These are phyloP conservation scores for Serendipita indica DNA, from an alignment of 768 basidiomycete species.

Conservation along the genomic window DNA sequence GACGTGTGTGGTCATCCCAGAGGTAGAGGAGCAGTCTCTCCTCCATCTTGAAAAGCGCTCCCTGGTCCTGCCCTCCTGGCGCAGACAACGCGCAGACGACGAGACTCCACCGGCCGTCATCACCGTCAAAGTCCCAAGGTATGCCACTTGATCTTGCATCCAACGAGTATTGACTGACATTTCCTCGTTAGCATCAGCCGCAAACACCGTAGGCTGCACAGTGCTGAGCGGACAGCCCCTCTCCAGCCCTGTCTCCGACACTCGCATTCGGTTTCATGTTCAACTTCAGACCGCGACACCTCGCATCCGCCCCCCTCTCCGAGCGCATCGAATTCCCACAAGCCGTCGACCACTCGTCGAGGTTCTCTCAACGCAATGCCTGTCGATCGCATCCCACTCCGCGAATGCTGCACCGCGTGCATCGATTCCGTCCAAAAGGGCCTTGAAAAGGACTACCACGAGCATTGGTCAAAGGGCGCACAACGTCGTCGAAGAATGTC, in stretches of 20 bases:
- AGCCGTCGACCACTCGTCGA: neutral
- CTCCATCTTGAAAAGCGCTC: conserved; percentile 6
- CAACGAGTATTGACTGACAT: neutral
- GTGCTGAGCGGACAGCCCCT: neutral
- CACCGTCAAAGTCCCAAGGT: neutral
- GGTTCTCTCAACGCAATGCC: neutral
- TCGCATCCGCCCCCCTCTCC: neutral
- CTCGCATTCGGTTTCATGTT: conserved; percentile 6
- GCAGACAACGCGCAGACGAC: neutral
- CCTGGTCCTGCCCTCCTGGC: neutral
- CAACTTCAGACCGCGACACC: neutral
- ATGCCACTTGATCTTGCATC: neutral
- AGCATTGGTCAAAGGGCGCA: conserved; percentile 8
- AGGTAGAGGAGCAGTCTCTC: neutral
- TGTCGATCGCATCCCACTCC: neutral
- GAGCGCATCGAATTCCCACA: neutral
- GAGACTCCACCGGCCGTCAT: neutral
- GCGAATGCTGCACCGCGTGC: conserved; percentile 1
- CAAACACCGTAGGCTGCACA: conserved; percentile 2
- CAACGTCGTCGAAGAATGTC: conserved; percentile 2
- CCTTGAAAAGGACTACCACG: conserved; percentile 2
- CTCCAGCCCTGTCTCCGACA: conserved; percentile 7
- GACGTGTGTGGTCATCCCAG: conserved; percentile 4
- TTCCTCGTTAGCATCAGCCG: neutral
- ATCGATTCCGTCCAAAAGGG: neutral